These are phyloP conservation scores for Rutidosis leptorrhynchoides DNA, from an alignment of 129 eudicot species.

Conservation along the genomic window DNA sequence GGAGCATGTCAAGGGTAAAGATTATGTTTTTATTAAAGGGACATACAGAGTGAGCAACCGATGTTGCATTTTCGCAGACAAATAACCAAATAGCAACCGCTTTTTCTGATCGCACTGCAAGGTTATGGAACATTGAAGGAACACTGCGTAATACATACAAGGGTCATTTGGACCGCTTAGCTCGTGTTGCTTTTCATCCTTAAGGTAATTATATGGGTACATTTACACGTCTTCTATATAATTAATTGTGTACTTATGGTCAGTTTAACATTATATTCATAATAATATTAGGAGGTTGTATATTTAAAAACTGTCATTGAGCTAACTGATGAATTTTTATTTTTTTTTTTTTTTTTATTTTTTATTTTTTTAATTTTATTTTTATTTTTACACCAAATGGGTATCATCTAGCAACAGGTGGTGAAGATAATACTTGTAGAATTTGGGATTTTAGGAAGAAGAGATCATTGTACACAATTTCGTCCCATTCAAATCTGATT, in stretches of 20 bases:
- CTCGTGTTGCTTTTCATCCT: constrained; percentile 93
- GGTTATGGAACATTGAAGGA: constrained; percentile 74
- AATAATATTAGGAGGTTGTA: no score
- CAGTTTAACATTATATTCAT: no score
- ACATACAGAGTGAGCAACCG: constrained; percentile 88
- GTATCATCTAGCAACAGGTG: constrained; percentile 94
- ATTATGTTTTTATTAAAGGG: constrained; percentile 55
- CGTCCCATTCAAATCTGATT: constrained; percentile 87
- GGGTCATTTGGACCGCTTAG: constrained; percentile 95
- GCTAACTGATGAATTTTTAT: neutral
- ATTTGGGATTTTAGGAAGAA: constrained; percentile 97
- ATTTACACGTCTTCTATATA: no score
- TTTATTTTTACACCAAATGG: constrained; percentile 92
- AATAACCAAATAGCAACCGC: constrained; percentile 32
- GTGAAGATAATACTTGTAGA: constrained; percentile 96
- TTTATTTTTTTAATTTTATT: constrained; percentile 75
- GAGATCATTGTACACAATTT: constrained; percentile 75
- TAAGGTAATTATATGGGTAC: constrained; percentile 92
- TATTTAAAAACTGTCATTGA: no score
- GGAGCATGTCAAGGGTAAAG: constrained; percentile 73
- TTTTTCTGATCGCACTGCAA: constrained; percentile 85
- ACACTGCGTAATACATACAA: constrained; percentile 56
- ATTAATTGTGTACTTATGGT: constrained; percentile 86
- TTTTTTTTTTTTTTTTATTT: no score
- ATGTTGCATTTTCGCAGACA: constrained; percentile 77